phyloP scores from a whole-genome alignment of 192 early-diverging fungal species.

The Coemansia biformis region DNA sequence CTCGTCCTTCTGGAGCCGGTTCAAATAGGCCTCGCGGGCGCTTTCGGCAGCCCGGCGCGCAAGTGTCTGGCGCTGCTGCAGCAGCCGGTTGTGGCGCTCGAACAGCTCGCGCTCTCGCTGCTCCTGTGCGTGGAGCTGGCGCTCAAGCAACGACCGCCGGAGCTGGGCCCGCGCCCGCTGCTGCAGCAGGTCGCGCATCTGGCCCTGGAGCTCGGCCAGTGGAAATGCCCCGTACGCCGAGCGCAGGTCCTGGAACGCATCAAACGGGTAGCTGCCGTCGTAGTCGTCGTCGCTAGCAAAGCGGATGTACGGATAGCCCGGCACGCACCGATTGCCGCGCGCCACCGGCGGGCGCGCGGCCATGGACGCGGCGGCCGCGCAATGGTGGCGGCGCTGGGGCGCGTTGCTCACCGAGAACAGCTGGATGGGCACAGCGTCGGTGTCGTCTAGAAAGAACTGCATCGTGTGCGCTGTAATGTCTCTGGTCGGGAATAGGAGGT shows the following conservation, averaged over 20 bases:
- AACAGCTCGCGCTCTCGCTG: constrained; percentile 22
- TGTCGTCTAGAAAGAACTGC: constrained; percentile 44
- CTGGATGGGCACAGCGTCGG: constrained; percentile 21
- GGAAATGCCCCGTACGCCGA: constrained; percentile 28
- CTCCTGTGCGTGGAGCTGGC: constrained; percentile 21
- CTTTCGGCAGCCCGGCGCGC: constrained; percentile 13
- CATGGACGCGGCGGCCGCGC: background rate
- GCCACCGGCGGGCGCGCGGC: background rate
- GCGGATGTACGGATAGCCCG: constrained; percentile 39
- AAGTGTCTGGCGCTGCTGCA: constrained; percentile 20
- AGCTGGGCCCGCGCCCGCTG: constrained; percentile 33
- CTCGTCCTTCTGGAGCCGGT: constrained; percentile 16
- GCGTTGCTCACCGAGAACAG: constrained; percentile 36
- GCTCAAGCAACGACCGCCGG: constrained; percentile 18
- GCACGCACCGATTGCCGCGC: constrained; percentile 16
- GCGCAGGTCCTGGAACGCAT: constrained; percentile 44
- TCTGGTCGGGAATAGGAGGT: too few relatives aligned
- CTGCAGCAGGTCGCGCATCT: constrained; percentile 26
- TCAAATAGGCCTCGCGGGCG: constrained; percentile 19
- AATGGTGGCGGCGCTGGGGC: constrained; percentile 4
- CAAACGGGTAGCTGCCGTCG: constrained; percentile 44
- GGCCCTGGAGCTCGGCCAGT: constrained; percentile 21
- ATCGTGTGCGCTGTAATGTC: constrained; percentile 17
- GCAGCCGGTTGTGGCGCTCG: constrained; percentile 19
- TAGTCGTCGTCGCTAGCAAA: constrained; percentile 36